Evolutionary conservation across 305 asterid species (phyloP), one percentile per base, ranked within the genome.

Genomic region (Fraxinus nigra): DNA sequence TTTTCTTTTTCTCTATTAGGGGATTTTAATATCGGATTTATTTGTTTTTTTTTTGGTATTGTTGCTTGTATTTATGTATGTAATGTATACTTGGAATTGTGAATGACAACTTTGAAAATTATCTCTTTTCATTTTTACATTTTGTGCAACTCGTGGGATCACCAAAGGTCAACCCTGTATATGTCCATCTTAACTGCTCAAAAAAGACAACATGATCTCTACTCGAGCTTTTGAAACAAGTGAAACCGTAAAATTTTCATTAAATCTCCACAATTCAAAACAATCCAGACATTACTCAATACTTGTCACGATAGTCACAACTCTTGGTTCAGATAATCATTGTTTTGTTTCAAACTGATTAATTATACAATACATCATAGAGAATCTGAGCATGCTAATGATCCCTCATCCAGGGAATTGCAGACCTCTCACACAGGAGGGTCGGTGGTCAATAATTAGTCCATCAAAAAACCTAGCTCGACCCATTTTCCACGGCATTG

Each of bases 401-500:
- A 69, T 28, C 75, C 75, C 75, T 67, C 75, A 69, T 5, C 75
- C 75, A 28, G 33, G 38, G 40, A n/a, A 69, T 69, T 30, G 75
- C 38, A 69, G 40, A 30, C 37, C 75, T 69, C 75, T 69, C 75
- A 30, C 20, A 30, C 3, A 69, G 40, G 40, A 69, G 75, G 38
- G 38, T 30, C 75, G 11, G 75, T 28, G 9, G n/a, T 69, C 75
- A 69, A 69, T 14, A 69, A 28, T 69, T 69, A 69, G 38, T 26
- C 37, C 37, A 13, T 69, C 37, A 13, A 69, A 5, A 28, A 30
- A 69, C 75, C 75, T 69, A 30, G 38, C 38, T 69, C 75, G 40
- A 30, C 75, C 20, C 75, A 69, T 69, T 69, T 72, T 61, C 79
- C 80, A 51, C 46, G 32, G 84, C 83, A 78, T 54, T 72, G 84